phyloP scores from a whole-genome alignment of 1,139 yeast species.

The Nakaseomyces uthaithaninus region DNA sequence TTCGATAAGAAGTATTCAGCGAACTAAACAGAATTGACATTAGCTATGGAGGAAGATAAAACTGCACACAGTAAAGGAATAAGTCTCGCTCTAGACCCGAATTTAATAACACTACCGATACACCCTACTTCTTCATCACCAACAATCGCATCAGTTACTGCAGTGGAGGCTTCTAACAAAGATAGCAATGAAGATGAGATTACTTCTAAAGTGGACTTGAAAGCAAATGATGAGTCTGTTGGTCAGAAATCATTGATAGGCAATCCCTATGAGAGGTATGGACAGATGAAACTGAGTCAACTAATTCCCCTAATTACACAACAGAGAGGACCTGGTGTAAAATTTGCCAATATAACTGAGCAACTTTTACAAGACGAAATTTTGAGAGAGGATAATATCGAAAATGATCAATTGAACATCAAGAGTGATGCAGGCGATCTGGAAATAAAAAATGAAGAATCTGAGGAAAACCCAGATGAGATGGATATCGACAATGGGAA shows the following conservation, averaged over 20 bases:
- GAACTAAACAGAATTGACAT: too few species aligned
- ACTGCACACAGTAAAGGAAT: conserved; percentile 33
- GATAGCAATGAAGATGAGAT: conserved; percentile 1
- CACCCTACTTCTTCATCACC: conserved; percentile 8
- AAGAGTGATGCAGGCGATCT: conserved; percentile 18
- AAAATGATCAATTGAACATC: conserved; percentile 11
- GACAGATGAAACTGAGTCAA: conserved; percentile 28
- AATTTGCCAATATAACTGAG: conserved; percentile 43
- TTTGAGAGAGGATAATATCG: conserved; percentile 9
- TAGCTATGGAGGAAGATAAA: not conserved
- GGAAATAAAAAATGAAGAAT: conserved; percentile 12
- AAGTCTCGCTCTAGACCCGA: conserved; percentile 28
- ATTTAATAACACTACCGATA: conserved; percentile 18
- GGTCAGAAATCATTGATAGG: conserved; percentile 15
- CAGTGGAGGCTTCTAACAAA: not conserved
- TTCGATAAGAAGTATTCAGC: too few species aligned
- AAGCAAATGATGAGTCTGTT: conserved; percentile 3
- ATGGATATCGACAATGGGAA: conserved; percentile 12
- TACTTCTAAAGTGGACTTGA: conserved; percentile 1
- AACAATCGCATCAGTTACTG: not conserved
- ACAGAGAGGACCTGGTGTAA: conserved; percentile 25
- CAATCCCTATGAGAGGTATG: conserved; percentile 30
- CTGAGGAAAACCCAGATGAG: conserved; percentile 7
- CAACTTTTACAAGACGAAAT: conserved; percentile 44
- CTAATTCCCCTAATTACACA: conserved; percentile 28